Percentiles rank a stretch among this genome's conserved stretches.
phyloP scores from a whole-genome alignment of 345 rosid genomes.

The Isatis tinctoria region DNA sequence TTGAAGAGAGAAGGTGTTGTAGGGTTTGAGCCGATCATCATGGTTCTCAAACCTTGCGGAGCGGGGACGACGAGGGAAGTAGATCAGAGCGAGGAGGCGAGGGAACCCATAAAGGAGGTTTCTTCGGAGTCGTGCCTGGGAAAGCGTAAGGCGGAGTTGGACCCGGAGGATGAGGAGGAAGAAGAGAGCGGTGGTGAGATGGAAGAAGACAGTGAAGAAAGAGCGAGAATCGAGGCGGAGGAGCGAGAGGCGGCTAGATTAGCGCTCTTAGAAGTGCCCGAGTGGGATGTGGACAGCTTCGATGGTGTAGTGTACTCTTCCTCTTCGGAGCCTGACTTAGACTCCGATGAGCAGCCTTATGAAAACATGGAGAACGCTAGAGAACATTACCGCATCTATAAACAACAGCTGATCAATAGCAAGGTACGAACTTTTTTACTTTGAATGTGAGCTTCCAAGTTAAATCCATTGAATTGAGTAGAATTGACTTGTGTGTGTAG shows the following conservation, averaged over 20 bases:
- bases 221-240: background rate
- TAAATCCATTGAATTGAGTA: too few species aligned
- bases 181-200: background rate
- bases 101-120: background rate
- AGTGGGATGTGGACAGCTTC: background rate
- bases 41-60: background rate
- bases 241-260: background rate
- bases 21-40: too few species aligned
- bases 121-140: background rate
- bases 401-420: background rate
- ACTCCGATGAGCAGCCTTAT: background rate
- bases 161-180: background rate
- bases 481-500: background rate
- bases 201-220: background rate
- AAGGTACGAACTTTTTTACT: background rate
- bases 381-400: background rate
- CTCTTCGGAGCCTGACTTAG: background rate
- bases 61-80: background rate
- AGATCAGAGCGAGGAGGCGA: background rate
- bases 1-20: too few species aligned
- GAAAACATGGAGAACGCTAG: background rate
- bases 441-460: background rate
- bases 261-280: background rate
- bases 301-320: background rate
- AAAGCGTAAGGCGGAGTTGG: conserved; percentile 15